phyloP scores from a whole-genome alignment of 495 filamentous ascomycete species.

The Beverwykella pulmonaria region DNA sequence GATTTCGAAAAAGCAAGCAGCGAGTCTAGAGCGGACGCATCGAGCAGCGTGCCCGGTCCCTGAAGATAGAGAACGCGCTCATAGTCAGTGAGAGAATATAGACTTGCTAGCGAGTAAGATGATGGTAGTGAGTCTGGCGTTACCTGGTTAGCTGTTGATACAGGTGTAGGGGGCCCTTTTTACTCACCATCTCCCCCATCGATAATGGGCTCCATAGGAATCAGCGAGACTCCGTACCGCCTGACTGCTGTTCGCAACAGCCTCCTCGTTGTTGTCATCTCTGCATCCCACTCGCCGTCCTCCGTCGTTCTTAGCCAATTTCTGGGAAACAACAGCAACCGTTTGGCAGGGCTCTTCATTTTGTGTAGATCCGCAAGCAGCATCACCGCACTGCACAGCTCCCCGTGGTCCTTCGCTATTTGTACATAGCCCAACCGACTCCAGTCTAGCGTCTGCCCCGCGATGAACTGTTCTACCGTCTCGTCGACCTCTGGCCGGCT shows the following conservation, averaged over 20 bases:
- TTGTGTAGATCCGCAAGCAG: conserved; percentile 50
- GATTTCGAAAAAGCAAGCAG: conserved; percentile 47
- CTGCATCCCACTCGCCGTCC: conserved; percentile 37
- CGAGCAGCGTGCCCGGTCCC: conserved; percentile 49
- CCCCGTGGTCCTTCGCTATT: conserved; percentile 46
- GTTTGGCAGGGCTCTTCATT: conserved; percentile 49
- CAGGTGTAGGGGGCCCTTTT: conserved; percentile 1
- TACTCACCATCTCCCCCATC: conserved; percentile 37
- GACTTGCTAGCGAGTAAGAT: conserved; percentile 47
- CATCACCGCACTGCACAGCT: conserved; percentile 54
- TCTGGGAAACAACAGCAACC: conserved; percentile 52
- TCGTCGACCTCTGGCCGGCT: conserved; percentile 28
- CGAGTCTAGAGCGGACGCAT: conserved; percentile 49
- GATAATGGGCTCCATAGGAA: conserved; percentile 45
- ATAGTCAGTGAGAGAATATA: conserved; percentile 49
- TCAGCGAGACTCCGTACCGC: conserved; percentile 49
- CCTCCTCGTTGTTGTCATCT: conserved; percentile 47
- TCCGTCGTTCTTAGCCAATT: conserved; percentile 43
- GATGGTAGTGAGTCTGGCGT: conserved; percentile 33
- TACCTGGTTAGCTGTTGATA: conserved; percentile 20
- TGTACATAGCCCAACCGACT: conserved; percentile 51
- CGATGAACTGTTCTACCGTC: conserved; percentile 40
- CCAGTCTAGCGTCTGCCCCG: conserved; percentile 43
- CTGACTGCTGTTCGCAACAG: conserved; percentile 50
- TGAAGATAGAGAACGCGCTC: conserved; percentile 49